Percentiles rank a stretch among this genome's conserved stretches.
These are phyloP conservation scores for Botrytis fabae DNA, from an alignment of 2,329 filamentous ascomycete genomes.

Conservation along the genomic window DNA sequence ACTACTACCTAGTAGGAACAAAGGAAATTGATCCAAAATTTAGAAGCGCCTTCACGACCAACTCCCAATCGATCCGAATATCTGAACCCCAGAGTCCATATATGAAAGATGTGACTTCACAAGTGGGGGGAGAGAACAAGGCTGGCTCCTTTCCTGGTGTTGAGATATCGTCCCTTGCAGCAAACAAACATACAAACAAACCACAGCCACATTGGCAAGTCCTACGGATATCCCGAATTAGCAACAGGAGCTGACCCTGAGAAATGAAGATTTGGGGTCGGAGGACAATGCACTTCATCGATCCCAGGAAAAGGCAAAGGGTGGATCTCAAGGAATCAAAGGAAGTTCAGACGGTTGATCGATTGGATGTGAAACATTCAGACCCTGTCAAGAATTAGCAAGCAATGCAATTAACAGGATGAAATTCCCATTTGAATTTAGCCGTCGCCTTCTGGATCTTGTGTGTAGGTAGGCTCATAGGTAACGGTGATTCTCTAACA, in stretches of 20 bases:
- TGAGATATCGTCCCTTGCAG: slow-evolving; percentile 1
- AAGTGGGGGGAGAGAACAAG: slow-evolving; percentile 7
- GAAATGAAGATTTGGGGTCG: background rate
- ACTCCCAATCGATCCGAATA: background rate
- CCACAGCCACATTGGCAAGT: background rate
- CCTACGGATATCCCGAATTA: background rate
- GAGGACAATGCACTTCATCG: background rate
- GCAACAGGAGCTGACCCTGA: background rate
- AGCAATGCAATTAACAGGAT: background rate
- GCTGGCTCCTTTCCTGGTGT: background rate
- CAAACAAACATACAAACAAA: background rate
- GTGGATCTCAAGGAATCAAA: slow-evolving; percentile 1
- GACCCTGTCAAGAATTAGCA: background rate
- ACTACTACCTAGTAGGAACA: background rate
- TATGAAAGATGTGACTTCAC: slow-evolving; percentile 2
- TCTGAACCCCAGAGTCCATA: background rate
- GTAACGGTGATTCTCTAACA: background rate
- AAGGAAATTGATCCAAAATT: background rate
- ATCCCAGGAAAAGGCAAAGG: too few relatives aligned
- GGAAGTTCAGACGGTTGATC: background rate
- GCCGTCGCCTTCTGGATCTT: background rate
- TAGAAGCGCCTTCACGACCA: background rate
- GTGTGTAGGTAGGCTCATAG: background rate
- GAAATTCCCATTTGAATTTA: background rate
- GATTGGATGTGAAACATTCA: background rate